Evolutionary conservation across 441 rosid genomes (phyloP).

Genomic region (Gossypium gossypioides): DNA sequence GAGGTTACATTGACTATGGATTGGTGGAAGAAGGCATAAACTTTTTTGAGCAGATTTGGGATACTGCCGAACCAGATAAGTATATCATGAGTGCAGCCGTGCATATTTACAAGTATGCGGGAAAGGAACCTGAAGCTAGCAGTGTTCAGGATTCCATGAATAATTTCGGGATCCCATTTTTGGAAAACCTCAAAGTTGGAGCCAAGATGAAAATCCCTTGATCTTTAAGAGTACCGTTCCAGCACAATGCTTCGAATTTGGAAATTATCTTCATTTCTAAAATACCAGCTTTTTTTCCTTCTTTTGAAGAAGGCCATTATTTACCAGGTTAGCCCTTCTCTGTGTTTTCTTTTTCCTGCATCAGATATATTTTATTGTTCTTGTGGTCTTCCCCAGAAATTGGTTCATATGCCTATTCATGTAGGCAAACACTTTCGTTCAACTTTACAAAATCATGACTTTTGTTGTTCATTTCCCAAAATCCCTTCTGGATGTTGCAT

Average conservation of each 20-base stretch:
- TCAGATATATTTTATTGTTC: neutral
- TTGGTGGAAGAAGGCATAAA: slow-evolving; percentile 40
- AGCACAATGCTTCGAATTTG: neutral
- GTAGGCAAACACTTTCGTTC: neutral
- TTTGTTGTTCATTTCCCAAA: neutral
- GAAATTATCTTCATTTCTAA: neutral
- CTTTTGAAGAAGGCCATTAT: neutral
- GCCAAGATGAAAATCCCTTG: slow-evolving; percentile 7
- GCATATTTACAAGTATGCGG: slow-evolving; percentile 43
- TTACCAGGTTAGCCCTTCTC: neutral
- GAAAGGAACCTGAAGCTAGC: slow-evolving; percentile 36
- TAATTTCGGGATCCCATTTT: slow-evolving; percentile 22
- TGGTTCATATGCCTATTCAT: neutral
- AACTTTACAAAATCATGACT: neutral
- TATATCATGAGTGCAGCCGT: slow-evolving; percentile 48
- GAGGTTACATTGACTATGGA: slow-evolving; percentile 56
- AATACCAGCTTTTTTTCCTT: neutral
- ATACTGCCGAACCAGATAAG: slow-evolving; percentile 32
- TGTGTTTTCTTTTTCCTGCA: neutral
- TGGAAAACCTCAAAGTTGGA: slow-evolving; percentile 31
- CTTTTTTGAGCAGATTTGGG: slow-evolving; percentile 43
- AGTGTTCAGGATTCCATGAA: slow-evolving; percentile 28
- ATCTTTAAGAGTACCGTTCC: neutral
- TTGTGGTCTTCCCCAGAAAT: neutral
- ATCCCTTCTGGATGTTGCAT: neutral